Base-by-base conservation (phyloP, 164 flowering plant genomes). In the Nymphaea thermarum region DNA sequence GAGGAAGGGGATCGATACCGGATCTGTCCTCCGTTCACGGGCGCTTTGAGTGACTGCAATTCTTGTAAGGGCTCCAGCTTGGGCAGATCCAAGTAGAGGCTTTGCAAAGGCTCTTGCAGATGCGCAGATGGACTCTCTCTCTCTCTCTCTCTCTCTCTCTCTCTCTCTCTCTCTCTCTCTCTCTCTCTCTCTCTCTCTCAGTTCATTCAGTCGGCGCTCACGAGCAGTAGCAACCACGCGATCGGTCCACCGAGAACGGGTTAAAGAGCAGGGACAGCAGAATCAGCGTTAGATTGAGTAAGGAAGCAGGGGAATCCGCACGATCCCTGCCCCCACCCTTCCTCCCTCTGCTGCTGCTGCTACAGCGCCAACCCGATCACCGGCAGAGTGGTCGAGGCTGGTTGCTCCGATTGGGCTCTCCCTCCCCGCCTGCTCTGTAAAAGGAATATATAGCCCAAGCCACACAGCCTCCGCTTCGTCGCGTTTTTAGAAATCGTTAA, bases 1-100 rank as follows among this genome's bases (percentile, higher is more conserved):
- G 93, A 82, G 60, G 97, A 94, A 0, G 95, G 95, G 3, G 98
- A 76, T 70, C 98, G 79, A 83, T 85, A 91, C n/a, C 97, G 90
- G 89, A 91, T 89, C 91, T 88, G 88, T 14, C 90, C 89, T 25
- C 36, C 36, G 91, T 79, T 88, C 76, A 83, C 53, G 69, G 76
- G 72, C 67, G 80, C 74, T 74, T 79, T 80, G 73, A 75, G 63
- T 72, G 87, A 76, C 73, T 79, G 85, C n/a, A 77, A 55, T 59
- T 85, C 91, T 77, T 76, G 85, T 44, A 79, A 11, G 18, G 87
- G 66, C 78, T 87, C 93, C 93, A 87, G 88, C 80, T 79, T 71
- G 25, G 64, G 64, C 42, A 62, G 64, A 51, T 51, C 57, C 57
- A 15, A 8, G 57, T 4, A 5, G 57, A 8, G 14, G 2, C 14